A percentile compares a stretch with the other conserved stretches of the same genome.
phyloP scores from a whole-genome alignment of 345 rosid species.

The Eucalyptus cloeziana region DNA sequence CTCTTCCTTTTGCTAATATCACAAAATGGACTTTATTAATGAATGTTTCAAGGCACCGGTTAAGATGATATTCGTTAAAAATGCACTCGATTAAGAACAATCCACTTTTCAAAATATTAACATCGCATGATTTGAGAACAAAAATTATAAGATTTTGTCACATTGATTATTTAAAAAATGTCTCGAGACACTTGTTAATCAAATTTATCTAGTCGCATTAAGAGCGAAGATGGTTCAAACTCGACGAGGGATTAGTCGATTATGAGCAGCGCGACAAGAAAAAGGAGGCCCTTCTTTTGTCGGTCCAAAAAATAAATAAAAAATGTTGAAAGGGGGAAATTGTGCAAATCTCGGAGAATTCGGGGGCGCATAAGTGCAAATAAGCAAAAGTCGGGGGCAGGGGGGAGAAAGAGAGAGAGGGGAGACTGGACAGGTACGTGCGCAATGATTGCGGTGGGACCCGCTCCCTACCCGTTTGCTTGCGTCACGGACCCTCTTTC shows the following conservation, averaged over 20 bases:
- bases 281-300: neutral
- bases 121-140: fast-evolving
- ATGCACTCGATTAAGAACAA: neutral
- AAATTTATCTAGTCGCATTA: neutral
- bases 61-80: neutral
- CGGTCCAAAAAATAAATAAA: neutral
- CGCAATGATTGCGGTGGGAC: conserved; percentile 12
- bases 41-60: neutral
- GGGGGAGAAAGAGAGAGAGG: neutral
- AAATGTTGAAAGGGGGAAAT: neutral
- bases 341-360: neutral
- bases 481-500: neutral
- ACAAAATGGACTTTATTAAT: neutral
- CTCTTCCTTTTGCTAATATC: neutral
- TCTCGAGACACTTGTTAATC: neutral
- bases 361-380: neutral
- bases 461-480: neutral
- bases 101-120: neutral
- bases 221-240: neutral
- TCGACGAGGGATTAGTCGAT: neutral
- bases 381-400: neutral
- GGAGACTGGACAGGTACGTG: neutral
- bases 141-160: neutral
- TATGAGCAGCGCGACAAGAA: neutral
- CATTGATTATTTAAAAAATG: neutral